Evolutionary conservation across 768 basidiomycete species (phyloP).

Genomic region (Hygrocybe punicea): DNA sequence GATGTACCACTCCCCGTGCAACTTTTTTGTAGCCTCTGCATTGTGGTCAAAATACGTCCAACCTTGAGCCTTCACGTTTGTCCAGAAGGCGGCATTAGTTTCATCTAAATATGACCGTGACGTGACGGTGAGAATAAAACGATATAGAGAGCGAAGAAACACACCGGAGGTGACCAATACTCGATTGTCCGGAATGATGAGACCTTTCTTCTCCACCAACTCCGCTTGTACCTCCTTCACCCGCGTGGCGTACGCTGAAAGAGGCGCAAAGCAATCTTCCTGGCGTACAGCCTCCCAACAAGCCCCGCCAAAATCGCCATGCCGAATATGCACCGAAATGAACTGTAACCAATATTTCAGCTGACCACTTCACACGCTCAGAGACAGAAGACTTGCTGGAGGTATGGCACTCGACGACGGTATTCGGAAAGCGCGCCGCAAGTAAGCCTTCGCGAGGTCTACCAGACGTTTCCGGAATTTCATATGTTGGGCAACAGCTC

Average conservation of each 20-base stretch:
- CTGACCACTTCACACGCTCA: too few species aligned
- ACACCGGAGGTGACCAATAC: constrained; percentile 46
- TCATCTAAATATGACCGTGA: constrained; percentile 36
- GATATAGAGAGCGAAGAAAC: neutral
- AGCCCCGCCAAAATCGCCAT: constrained; percentile 41
- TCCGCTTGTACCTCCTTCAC: constrained; percentile 39
- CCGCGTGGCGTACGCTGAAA: constrained; percentile 36
- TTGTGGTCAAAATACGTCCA: constrained; percentile 46
- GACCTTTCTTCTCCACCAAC: constrained; percentile 28
- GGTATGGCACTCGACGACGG: constrained; percentile 37
- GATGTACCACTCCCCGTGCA: constrained; percentile 45
- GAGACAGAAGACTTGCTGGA: constrained; percentile 24
- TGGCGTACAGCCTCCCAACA: constrained; percentile 27
- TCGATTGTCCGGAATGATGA: constrained; percentile 23
- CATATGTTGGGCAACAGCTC: constrained; percentile 50
- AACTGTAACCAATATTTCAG: constrained; percentile 21
- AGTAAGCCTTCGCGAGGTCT: constrained; percentile 44
- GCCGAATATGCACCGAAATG: constrained; percentile 48
- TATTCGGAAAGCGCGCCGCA: constrained; percentile 38
- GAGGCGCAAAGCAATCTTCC: constrained; percentile 39
- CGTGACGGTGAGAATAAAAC: neutral
- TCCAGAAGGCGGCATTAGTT: constrained; percentile 42
- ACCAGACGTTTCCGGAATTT: constrained; percentile 46
- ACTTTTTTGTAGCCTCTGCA: constrained; percentile 32
- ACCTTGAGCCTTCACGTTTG: constrained; percentile 35